Evolutionary conservation across 148 eudicot genomes (phyloP).

Genomic region (Hydrangea macrophylla): DNA sequence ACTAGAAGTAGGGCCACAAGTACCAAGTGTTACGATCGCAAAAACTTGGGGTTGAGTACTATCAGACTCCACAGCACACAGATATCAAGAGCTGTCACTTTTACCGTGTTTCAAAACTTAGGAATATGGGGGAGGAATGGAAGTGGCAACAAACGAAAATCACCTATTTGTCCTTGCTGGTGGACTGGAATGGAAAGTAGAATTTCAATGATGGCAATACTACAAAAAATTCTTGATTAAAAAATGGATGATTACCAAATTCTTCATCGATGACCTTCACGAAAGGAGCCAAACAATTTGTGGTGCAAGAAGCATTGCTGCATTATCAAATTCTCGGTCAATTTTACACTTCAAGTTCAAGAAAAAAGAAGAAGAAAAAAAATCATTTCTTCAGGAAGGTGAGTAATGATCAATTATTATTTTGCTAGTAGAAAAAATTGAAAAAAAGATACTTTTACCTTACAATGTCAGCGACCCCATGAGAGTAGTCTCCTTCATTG

Average conservation of each 20-base stretch:
- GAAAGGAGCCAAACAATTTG: slow-evolving; percentile 99
- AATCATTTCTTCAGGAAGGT: neutral
- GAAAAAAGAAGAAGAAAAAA: neutral
- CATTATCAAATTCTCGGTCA: slow-evolving; percentile 7
- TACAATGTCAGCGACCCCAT: slow-evolving; percentile 82
- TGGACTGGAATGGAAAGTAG: neutral
- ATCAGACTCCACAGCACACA: too few species aligned
- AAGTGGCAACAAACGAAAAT: too few species aligned
- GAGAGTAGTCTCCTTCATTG: slow-evolving; percentile 72
- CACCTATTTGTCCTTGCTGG: neutral
- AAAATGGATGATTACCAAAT: slow-evolving; percentile 50
- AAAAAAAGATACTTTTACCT: slow-evolving; percentile 55
- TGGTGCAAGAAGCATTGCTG: slow-evolving; percentile 99
- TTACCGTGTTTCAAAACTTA: too few species aligned
- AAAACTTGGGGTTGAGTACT: too few species aligned
- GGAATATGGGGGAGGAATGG: too few species aligned
- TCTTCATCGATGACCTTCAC: slow-evolving; percentile 90
- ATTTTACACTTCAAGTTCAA: neutral
- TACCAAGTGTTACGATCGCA: too few species aligned
- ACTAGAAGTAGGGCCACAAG: too few species aligned
- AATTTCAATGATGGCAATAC: neutral
- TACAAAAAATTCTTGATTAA: neutral
- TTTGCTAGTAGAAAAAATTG: neutral
- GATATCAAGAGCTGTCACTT: too few species aligned
- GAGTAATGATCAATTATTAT: neutral